phyloP scores from a whole-genome alignment of 1,139 yeast species.

The Barnettozyma hawaiiensis region DNA sequence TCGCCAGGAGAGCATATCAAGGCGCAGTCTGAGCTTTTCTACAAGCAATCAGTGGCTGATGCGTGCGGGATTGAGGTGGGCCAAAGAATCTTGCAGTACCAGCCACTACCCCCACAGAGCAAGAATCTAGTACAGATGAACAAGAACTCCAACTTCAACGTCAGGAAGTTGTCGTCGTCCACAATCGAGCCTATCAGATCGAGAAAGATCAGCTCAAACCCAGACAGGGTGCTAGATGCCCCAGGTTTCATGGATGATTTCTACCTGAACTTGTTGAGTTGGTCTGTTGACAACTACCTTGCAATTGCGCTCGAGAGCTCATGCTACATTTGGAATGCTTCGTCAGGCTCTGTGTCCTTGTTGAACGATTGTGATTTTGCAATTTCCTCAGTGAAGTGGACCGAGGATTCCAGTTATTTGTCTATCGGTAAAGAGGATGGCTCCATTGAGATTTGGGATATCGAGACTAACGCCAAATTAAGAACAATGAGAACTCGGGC shows the following conservation, averaged over 20 bases:
- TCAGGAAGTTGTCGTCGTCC: constrained; percentile 33
- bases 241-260: constrained; percentile 94
- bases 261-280: constrained; percentile 77
- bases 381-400: constrained; percentile 83
- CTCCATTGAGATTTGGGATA: constrained; percentile 88
- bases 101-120: constrained; percentile 76
- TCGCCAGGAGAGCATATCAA: constrained; percentile 52
- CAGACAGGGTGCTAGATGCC: constrained; percentile 92
- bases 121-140: constrained; percentile 52
- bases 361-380: constrained; percentile 55
- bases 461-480: constrained; percentile 65
- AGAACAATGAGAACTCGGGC: constrained; percentile 73
- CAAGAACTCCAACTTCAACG: constrained; percentile 26
- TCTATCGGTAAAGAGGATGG: constrained; percentile 87
- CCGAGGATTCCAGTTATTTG: constrained; percentile 83
- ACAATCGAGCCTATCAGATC: constrained; percentile 34
- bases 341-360: constrained; percentile 70
- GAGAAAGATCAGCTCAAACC: constrained; percentile 78
- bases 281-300: constrained; percentile 79
- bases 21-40: constrained; percentile 65
- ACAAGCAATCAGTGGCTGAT: constrained; percentile 84
- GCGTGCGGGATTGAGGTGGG: constrained; percentile 90
- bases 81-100: constrained; percentile 79
- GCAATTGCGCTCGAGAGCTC: constrained; percentile 87
- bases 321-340: constrained; percentile 92